Evolutionary conservation across 495 filamentous ascomycete genomes (phyloP), one percentile per base, ranked within the genome.

Genomic region (Hypoxylon lienhwacheense): DNA sequence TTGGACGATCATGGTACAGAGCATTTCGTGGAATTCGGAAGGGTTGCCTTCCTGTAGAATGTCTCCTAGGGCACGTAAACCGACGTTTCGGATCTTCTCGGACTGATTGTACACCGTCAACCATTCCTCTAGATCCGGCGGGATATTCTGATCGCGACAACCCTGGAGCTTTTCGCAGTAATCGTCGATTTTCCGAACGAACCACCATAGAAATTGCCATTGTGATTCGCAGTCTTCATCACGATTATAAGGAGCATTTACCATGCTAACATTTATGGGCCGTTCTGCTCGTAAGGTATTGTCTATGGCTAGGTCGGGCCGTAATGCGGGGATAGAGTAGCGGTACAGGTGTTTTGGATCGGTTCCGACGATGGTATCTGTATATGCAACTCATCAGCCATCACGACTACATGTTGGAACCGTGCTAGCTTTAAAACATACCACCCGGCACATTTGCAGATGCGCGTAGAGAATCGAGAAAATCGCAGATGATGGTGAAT

Each of bases 1-100:
- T n/a, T 47, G 47, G 6, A 61, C 58, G 7, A 61, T 39, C 21
- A 55, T 43, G 11, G 52, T 47, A 21, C 46, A 43, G 10, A 61
- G 39, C 1, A 55, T 45, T n/a, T 47, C 47, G 19, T 52, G n/a
- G 16, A 55, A 52, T 6, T 47, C 17, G 15, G 12, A 15, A 3
- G 41, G 35, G 1, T 34, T 17, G 1, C 22, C 43, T 5, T 52
- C 45, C 7, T 47, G 47, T 16, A 26, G 10, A 1, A 55, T 55
- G 10, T 43, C 42, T 16, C 32, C 46, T 2, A 61, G 52, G 10
- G 46, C 32, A 11, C 58, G 47, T 14, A 55, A 17, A 8, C 58
- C 58, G 7, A 33, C 43, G 10, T 47, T 55, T 31, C 52, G 45
- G 14, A 55, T 36, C 1, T 55, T 24, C 7, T 21, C 40, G 4